Percentiles rank a stretch among this genome's conserved stretches.
Evolutionary conservation across 768 basidiomycete genomes (phyloP).

Genomic region (Coprinopsis cinerea): DNA sequence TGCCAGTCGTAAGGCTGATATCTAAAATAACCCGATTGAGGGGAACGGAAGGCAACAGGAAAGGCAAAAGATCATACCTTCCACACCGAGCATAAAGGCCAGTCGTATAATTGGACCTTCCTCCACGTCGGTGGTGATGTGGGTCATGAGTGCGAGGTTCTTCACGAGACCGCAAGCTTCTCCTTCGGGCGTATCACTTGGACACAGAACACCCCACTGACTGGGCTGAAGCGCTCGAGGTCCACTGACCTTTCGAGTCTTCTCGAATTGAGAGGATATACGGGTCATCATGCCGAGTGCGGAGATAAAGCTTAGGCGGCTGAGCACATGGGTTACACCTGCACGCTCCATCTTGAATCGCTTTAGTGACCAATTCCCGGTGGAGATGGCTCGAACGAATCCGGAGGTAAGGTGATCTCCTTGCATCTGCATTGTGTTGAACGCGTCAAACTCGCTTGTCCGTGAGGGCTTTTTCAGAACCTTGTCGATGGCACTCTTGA

Average conservation of each 20-base stretch:
- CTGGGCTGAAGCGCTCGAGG: slow-evolving; percentile 95
- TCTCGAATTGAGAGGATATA: slow-evolving; percentile 98
- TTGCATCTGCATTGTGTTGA: slow-evolving; percentile 91
- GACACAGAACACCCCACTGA: slow-evolving; percentile 99
- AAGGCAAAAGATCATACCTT: slow-evolving; percentile 51
- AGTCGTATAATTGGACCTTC: slow-evolving; percentile 89
- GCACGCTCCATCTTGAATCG: slow-evolving; percentile 99
- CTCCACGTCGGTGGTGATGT: slow-evolving; percentile 98
- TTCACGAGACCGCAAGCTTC: slow-evolving; percentile 99
- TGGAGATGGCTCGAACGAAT: slow-evolving; percentile 95
- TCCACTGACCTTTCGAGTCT: slow-evolving; percentile 97
- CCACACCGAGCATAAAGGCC: slow-evolving; percentile 93
- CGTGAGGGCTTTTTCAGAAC: slow-evolving; percentile 94
- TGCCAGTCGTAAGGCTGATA: slow-evolving; percentile 85
- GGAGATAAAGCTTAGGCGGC: slow-evolving; percentile 91
- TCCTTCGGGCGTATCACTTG: slow-evolving; percentile 98
- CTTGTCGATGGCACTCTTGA: slow-evolving; percentile 94
- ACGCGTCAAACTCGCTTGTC: slow-evolving; percentile 91
- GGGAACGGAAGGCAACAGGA: slow-evolving; percentile 2
- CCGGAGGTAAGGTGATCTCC: slow-evolving; percentile 95
- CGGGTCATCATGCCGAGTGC: slow-evolving; percentile 99
- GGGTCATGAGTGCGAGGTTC: slow-evolving; percentile 98
- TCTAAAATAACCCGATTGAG: slow-evolving; percentile 39
- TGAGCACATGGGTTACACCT: slow-evolving; percentile 96
- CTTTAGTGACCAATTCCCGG: slow-evolving; percentile 98